phyloP scores from a whole-genome alignment of 768 basidiomycete genomes.

The Termitomyces titanicus region DNA sequence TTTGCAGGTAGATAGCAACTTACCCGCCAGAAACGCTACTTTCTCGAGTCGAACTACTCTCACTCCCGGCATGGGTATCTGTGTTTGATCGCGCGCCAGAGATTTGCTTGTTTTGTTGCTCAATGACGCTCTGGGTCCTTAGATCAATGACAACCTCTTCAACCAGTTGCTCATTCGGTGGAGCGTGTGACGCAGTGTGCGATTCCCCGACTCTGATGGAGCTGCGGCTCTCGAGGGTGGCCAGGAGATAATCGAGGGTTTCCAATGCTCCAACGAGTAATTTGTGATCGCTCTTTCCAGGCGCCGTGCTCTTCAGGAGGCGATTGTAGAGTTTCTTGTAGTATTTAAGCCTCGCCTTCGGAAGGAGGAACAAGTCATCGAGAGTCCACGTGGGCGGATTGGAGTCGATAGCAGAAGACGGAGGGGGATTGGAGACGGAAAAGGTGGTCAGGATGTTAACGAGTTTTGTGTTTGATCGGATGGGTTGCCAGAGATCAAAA shows the following conservation, averaged over 20 bases:
- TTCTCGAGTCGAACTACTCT: conserved; percentile 47
- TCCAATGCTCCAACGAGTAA: conserved; percentile 78
- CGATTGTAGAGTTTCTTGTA: conserved; percentile 88
- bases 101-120: conserved; percentile 16
- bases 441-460: conserved; percentile 64
- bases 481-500: conserved; percentile 83
- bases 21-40: conserved; percentile 57
- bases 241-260: conserved; percentile 72
- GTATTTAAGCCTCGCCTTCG: conserved; percentile 81
- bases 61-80: conserved; percentile 38
- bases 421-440: conserved; percentile 61
- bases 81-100: conserved; percentile 17
- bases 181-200: conserved; percentile 13
- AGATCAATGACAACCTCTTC: conserved; percentile 61
- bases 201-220: conserved; percentile 45
- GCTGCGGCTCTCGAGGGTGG: conserved; percentile 57
- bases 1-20: conserved; percentile 18
- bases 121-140: conserved; percentile 33
- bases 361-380: conserved; percentile 84
- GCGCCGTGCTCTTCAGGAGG: conserved; percentile 80
- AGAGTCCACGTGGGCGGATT: conserved; percentile 68
- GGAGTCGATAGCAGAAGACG: conserved; percentile 34
- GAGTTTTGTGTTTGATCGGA: conserved; percentile 73
- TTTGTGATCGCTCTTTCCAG: conserved; percentile 83
- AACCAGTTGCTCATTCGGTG: conserved; percentile 30